phyloP scores from a whole-genome alignment of 805 yeast genomes.

The Barnettozyma californica region DNA sequence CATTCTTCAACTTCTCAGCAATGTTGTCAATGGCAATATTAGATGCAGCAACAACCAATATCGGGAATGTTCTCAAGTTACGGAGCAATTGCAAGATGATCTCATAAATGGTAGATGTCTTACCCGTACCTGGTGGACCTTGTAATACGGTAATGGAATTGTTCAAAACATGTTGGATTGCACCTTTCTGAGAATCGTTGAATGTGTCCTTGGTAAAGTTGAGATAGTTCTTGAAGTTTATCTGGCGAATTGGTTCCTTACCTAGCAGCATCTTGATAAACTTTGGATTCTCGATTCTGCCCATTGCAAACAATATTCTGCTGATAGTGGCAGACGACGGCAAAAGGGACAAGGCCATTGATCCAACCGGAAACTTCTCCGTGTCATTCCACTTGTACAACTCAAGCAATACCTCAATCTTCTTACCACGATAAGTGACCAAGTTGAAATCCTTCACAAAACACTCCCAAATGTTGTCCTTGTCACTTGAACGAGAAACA shows the following conservation, averaged over 20 bases:
- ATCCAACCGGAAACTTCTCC: constrained; percentile 41
- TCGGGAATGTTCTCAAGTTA: constrained; percentile 53
- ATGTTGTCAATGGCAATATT: constrained; percentile 73
- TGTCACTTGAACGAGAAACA: constrained; percentile 40
- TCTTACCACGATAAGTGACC: constrained; percentile 24
- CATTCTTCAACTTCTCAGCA: constrained; percentile 59
- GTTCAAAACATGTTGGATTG: constrained; percentile 28
- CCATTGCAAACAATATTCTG: constrained; percentile 63
- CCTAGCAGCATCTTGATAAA: constrained; percentile 52
- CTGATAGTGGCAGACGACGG: constrained; percentile 62
- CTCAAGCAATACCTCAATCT: constrained; percentile 42
- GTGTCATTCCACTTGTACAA: constrained; percentile 55
- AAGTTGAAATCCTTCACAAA: constrained; percentile 41
- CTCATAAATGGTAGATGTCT: constrained; percentile 67
- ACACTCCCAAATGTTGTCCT: constrained; percentile 56
- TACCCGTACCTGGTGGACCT: constrained; percentile 84
- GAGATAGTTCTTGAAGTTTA: constrained; percentile 50
- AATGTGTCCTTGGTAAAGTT: constrained; percentile 44
- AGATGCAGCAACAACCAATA: constrained; percentile 69
- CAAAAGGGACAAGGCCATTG: constrained; percentile 37
- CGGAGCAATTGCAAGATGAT: constrained; percentile 50
- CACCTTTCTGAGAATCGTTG: constrained; percentile 55
- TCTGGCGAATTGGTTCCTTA: constrained; percentile 47
- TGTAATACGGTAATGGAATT: constrained; percentile 50
- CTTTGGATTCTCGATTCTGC: constrained; percentile 45